These are phyloP conservation scores for Glutinoglossum americanum DNA, from an alignment of 495 filamentous ascomycete species.

Conservation along the genomic window DNA sequence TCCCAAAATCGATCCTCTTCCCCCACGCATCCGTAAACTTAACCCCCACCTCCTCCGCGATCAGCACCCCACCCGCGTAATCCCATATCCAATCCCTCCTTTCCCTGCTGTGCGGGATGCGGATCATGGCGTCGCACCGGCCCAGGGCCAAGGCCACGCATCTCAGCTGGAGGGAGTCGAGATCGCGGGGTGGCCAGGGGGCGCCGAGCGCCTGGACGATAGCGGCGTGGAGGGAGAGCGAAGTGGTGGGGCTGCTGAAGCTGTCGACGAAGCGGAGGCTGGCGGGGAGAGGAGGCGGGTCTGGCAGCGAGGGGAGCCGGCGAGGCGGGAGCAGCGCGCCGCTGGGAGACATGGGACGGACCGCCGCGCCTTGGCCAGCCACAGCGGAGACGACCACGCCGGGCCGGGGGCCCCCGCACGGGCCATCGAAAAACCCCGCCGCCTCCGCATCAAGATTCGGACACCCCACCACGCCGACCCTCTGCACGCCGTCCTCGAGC, in stretches of 20 bases:
- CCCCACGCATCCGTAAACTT: slow-evolving; percentile 76
- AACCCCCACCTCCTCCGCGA: slow-evolving; percentile 84
- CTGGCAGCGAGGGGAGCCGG: slow-evolving; percentile 29
- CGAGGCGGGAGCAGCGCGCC: slow-evolving; percentile 36
- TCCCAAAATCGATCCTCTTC: slow-evolving; percentile 58
- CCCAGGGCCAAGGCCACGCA: slow-evolving; percentile 86
- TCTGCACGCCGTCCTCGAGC: slow-evolving; percentile 79
- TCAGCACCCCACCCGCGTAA: slow-evolving; percentile 87
- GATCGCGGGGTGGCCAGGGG: slow-evolving; percentile 50
- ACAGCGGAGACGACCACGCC: slow-evolving; percentile 76
- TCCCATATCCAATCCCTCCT: slow-evolving; percentile 99
- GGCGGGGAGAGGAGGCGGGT: not conserved
- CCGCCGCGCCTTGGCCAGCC: slow-evolving; percentile 50
- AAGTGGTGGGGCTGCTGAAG: slow-evolving; percentile 46
- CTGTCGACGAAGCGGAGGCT: slow-evolving; percentile 33
- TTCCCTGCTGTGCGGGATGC: slow-evolving; percentile 57
- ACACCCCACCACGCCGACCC: slow-evolving; percentile 82
- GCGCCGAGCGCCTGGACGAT: slow-evolving; percentile 58
- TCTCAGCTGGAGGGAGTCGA: slow-evolving; percentile 92
- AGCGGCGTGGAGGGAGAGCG: slow-evolving; percentile 61
- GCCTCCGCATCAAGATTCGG: slow-evolving; percentile 83
- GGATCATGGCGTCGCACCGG: slow-evolving; percentile 80
- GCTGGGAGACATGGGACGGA: slow-evolving; percentile 40
- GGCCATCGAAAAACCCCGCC: slow-evolving; percentile 18
- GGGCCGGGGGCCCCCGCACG: slow-evolving; percentile 34